phyloP scores from a whole-genome alignment of 495 filamentous ascomycete genomes.

The Hypomontagnella submonticulosa region DNA sequence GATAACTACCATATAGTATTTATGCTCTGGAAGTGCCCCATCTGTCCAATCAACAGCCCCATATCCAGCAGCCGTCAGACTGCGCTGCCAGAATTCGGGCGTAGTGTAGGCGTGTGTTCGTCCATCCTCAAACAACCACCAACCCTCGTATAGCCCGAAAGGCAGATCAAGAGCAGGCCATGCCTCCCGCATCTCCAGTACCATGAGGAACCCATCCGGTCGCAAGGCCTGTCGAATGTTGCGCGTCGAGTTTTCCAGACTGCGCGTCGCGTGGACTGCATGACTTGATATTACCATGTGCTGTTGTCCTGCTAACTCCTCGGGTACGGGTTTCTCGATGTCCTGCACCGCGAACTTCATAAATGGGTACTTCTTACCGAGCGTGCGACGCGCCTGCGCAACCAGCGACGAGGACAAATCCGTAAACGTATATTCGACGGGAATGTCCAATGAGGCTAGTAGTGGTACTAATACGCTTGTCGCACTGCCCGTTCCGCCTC shows the following conservation, averaged over 20 bases:
- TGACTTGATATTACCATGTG: constrained; percentile 60
- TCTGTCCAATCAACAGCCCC: constrained; percentile 60
- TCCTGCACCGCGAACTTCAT: constrained; percentile 58
- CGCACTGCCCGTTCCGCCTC: constrained; percentile 55
- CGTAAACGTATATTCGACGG: constrained; percentile 52
- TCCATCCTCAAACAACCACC: constrained; percentile 64
- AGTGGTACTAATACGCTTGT: constrained; percentile 49
- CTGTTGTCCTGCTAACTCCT: constrained; percentile 46
- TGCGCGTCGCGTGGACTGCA: constrained; percentile 59
- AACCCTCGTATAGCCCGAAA: constrained; percentile 62
- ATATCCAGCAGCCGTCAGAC: constrained; percentile 56
- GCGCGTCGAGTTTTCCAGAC: constrained; percentile 33
- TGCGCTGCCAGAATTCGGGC: constrained; percentile 50
- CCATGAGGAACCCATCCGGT: constrained; percentile 55
- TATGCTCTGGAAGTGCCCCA: constrained; percentile 52
- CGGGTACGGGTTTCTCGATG: constrained; percentile 48
- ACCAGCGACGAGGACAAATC: constrained; percentile 60
- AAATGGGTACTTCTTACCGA: constrained; percentile 50
- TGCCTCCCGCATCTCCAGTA: constrained; percentile 58
- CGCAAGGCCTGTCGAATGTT: constrained; percentile 53
- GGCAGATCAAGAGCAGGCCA: constrained; percentile 58
- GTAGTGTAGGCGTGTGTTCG: constrained; percentile 54
- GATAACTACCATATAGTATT: constrained; percentile 55
- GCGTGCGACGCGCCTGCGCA: constrained; percentile 49
- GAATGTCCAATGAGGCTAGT: constrained; percentile 48